A percentile compares a stretch with the other conserved stretches of the same genome.
These are phyloP conservation scores for Anisodus acutangulus DNA, from an alignment of 257 asterid genomes.

Conservation along the genomic window DNA sequence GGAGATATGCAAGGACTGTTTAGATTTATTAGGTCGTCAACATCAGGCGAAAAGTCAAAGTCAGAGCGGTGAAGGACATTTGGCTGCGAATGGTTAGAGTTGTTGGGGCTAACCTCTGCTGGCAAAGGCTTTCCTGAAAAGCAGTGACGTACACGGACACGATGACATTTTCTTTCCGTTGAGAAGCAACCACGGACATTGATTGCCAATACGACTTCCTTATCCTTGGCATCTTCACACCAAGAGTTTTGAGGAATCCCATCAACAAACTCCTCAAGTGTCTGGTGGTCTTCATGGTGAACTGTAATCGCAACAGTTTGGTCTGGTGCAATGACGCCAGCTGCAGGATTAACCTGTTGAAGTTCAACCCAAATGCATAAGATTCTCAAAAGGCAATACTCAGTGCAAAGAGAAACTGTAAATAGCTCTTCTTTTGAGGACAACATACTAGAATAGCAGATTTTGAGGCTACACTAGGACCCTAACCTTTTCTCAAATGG, in stretches of 20 bases:
- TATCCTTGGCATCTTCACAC: constrained; percentile 96
- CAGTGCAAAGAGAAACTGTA: background rate
- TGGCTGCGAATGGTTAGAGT: constrained; percentile 41
- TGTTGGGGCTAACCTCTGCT: constrained; percentile 44
- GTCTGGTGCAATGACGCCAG: constrained; percentile 76
- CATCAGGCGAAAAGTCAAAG: constrained; percentile 62
- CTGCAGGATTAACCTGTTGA: constrained; percentile 77
- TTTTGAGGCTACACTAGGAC: background rate
- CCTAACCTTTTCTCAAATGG: constrained; percentile 8
- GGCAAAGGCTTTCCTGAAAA: constrained; percentile 65
- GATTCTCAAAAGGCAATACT: constrained; percentile 3
- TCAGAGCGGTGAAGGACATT: constrained; percentile 79
- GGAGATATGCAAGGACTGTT: constrained; percentile 50
- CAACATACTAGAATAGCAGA: background rate
- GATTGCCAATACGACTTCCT: constrained; percentile 72
- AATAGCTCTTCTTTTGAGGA: background rate
- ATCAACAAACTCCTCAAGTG: constrained; percentile 87
- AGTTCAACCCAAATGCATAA: constrained; percentile 3
- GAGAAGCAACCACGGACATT: constrained; percentile 69
- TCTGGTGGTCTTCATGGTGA: constrained; percentile 73
- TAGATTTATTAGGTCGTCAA: constrained; percentile 66
- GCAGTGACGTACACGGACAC: constrained; percentile 82
- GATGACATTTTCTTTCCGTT: constrained; percentile 59
- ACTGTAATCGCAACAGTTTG: constrained; percentile 73
- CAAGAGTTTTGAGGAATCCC: constrained; percentile 83